Evolutionary conservation across 257 asterid species (phyloP).

Genomic region (Craterostigma plantagineum): DNA sequence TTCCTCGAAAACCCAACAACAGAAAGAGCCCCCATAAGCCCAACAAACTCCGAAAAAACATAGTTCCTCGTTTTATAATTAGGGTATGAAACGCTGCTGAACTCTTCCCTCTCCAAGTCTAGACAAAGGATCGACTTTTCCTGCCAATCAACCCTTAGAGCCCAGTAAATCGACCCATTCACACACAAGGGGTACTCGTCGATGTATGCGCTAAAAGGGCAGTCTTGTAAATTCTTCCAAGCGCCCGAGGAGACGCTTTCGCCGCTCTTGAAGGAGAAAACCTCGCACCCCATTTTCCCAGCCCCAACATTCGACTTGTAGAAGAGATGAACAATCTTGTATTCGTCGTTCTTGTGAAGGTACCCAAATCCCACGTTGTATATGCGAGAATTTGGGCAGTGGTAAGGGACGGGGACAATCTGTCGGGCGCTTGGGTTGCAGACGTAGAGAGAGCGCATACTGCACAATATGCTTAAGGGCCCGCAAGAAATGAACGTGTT

Average conservation of each 20-base stretch:
- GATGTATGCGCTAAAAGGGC: constrained; percentile 22
- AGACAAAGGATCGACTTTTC: constrained; percentile 24
- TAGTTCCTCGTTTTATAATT: constrained; percentile 9
- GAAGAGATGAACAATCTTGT: constrained; percentile 27
- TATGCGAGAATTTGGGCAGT: constrained; percentile 14
- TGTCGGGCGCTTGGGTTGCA: constrained; percentile 26
- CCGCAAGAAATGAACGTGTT: constrained; percentile 26
- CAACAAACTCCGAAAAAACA: constrained; percentile 17
- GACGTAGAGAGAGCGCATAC: constrained; percentile 18
- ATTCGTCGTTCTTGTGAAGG: constrained; percentile 16
- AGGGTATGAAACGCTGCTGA: constrained; percentile 17
- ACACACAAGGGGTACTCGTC: constrained; percentile 22
- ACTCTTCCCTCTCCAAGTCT: constrained; percentile 19
- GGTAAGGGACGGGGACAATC: constrained; percentile 16
- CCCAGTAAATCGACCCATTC: constrained; percentile 22
- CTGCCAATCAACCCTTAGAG: constrained; percentile 18
- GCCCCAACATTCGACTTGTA: constrained; percentile 11
- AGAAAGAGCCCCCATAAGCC: constrained; percentile 17
- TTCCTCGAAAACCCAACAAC: constrained; percentile 22
- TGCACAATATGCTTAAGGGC: constrained; percentile 14
- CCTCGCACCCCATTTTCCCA: constrained; percentile 25
- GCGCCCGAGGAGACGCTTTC: constrained; percentile 15
- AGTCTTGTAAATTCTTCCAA: constrained; percentile 18
- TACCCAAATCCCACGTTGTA: constrained; percentile 26
- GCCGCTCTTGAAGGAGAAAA: constrained; percentile 15